Conservation (phyloP, 768 basidiomycete genomes). For the Udeniomyces megalosporus region DNA sequence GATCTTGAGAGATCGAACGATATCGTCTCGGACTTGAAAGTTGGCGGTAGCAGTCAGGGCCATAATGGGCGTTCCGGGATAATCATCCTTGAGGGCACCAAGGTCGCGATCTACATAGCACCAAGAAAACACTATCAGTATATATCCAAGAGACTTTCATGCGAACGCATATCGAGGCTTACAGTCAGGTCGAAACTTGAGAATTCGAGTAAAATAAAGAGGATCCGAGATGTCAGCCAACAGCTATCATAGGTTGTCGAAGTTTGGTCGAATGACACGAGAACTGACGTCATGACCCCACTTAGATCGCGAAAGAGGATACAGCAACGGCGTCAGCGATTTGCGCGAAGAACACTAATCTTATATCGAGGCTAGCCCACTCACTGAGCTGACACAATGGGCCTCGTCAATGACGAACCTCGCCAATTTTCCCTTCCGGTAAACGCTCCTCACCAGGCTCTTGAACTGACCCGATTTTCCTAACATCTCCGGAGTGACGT, state of each 20-base stretch:
- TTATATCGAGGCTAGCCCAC: neutral
- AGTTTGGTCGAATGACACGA: too few relatives aligned
- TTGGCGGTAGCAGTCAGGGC: slow-evolving; percentile 93
- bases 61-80: slow-evolving; percentile 74
- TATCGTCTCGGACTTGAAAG: slow-evolving; percentile 56
- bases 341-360: neutral
- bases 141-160: too few relatives aligned
- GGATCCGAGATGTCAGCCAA: too few relatives aligned
- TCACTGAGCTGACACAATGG: slow-evolving; percentile 56
- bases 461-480: slow-evolving; percentile 44
- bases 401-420: slow-evolving; percentile 94
- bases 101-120: slow-evolving; percentile 32
- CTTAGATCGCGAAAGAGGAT: slow-evolving; percentile 27
- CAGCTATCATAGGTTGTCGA: too few relatives aligned
- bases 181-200: slow-evolving; percentile 27
- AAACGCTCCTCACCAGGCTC: slow-evolving; percentile 42
- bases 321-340: neutral
- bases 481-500: slow-evolving; percentile 84
- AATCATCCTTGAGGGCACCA: slow-evolving; percentile 51
- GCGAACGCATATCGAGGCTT: slow-evolving; percentile 4
- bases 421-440: slow-evolving; percentile 46
- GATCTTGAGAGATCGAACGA: slow-evolving; percentile 53
- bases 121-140: neutral
- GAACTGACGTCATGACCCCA: slow-evolving; percentile 86
- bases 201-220: too few relatives aligned